phyloP scores from a whole-genome alignment of 225 moss, liverwort and hornwort species.

The Climacium dendroides region DNA sequence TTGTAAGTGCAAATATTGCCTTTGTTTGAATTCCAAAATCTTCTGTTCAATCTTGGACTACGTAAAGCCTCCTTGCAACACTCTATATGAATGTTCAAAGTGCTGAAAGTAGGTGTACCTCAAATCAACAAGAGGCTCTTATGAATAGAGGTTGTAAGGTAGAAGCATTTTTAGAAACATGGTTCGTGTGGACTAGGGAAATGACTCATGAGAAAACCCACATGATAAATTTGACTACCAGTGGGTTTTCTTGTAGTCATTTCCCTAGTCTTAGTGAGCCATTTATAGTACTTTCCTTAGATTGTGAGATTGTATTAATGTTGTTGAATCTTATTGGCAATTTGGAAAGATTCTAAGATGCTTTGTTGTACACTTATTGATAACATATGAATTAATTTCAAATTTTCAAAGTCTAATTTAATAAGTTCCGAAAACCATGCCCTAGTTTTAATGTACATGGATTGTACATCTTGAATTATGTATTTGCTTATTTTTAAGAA shows the following conservation, averaged over 20 bases:
- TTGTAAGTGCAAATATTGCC: slow-evolving; percentile 12
- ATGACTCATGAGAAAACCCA: neutral
- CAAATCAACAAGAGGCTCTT: neutral
- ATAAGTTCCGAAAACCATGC: neutral
- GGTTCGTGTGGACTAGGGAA: neutral
- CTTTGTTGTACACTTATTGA: neutral
- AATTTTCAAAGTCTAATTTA: neutral
- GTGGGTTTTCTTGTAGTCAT: neutral
- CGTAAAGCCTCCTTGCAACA: too few relatives aligned
- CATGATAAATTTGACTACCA: neutral
- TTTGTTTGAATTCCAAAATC: neutral
- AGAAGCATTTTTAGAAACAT: neutral
- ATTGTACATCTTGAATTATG: neutral
- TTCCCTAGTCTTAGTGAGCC: neutral
- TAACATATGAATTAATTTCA: neutral
- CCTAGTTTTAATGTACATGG: neutral
- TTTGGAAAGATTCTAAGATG: neutral
- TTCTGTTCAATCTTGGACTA: neutral
- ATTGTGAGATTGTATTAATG: neutral
- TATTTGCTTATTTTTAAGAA: neutral
- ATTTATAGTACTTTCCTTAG: neutral
- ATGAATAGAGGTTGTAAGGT: neutral
- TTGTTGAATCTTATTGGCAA: neutral
- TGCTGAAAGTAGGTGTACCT: neutral
- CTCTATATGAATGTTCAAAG: neutral